Evolutionary conservation across 2,329 filamentous ascomycete species (phyloP).

Genomic region (Talaromyces islandicus): DNA sequence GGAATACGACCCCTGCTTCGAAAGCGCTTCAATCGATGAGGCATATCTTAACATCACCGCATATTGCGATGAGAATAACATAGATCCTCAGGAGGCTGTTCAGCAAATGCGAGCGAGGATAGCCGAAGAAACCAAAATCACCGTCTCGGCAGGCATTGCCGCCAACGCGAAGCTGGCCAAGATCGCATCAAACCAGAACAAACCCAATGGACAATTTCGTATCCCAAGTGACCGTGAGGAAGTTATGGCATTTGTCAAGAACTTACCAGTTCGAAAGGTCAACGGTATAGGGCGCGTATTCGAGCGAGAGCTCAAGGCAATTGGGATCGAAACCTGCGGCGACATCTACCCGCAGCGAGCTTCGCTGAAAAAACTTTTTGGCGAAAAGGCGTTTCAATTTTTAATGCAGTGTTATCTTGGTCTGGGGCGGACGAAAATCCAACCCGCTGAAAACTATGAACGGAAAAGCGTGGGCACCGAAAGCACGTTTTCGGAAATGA

Average conservation of each 20-base stretch:
- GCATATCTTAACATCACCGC: conserved; percentile 92
- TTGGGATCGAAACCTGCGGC: conserved; percentile 82
- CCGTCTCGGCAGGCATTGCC: conserved; percentile 89
- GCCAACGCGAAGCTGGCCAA: conserved; percentile 92
- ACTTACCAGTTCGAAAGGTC: conserved; percentile 79
- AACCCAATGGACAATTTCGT: conserved; percentile 86
- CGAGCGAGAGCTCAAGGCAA: conserved; percentile 80
- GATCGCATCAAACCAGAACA: conserved; percentile 92
- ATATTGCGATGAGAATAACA: conserved; percentile 66
- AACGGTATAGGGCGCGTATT: conserved; percentile 94
- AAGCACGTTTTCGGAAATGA: conserved; percentile 79
- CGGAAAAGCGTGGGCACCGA: conserved; percentile 93
- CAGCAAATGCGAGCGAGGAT: conserved; percentile 73
- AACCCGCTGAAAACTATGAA: conserved; percentile 83
- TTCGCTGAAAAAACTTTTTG: conserved; percentile 71
- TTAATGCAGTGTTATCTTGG: conserved; percentile 79
- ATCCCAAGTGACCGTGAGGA: conserved; percentile 64
- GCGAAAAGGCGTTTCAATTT: conserved; percentile 86
- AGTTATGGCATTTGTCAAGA: conserved; percentile 81
- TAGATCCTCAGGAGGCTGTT: conserved; percentile 68
- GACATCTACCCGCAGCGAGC: conserved; percentile 76
- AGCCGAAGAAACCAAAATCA: conserved; percentile 69
- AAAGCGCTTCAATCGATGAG: conserved; percentile 92
- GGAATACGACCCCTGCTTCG: conserved; percentile 84
- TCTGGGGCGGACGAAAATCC: conserved; percentile 75